Conservation (phyloP, 805 yeast species). For the Saccharomyces paradoxus region DNA sequence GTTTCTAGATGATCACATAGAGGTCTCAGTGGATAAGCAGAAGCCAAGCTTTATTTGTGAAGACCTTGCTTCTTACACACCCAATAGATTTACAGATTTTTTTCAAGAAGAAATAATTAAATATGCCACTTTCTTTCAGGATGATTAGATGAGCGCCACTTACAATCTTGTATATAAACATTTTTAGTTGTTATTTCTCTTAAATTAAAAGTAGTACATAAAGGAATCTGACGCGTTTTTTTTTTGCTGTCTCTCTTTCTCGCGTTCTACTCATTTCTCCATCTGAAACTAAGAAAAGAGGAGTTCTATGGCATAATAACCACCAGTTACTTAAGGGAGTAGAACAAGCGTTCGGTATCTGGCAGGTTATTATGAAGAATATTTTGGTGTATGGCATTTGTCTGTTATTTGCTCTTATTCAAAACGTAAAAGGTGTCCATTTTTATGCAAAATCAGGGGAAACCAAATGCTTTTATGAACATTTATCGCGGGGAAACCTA, state of each 20-base stretch:
- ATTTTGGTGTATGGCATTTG: neutral
- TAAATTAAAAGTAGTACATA: neutral
- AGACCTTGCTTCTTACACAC: neutral
- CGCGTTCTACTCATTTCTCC: neutral
- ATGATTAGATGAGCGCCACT: neutral
- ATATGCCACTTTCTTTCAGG: neutral
- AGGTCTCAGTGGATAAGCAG: neutral
- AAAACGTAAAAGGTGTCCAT: constrained; percentile 38
- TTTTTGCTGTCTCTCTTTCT: neutral
- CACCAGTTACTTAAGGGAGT: neutral
- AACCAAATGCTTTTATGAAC: constrained; percentile 76
- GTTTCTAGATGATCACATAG: neutral
- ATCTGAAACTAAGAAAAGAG: neutral
- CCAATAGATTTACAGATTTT: neutral
- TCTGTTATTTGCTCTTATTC: neutral
- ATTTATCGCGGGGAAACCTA: constrained; percentile 62
- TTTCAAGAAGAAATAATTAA: neutral
- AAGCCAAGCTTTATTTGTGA: neutral
- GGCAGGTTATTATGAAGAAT: neutral
- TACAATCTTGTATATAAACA: neutral
- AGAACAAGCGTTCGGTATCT: neutral
- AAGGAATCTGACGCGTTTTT: neutral
- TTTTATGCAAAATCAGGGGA: constrained; percentile 72
- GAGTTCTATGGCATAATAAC: neutral
- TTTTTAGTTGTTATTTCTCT: neutral